Evolutionary conservation across 768 basidiomycete genomes (phyloP), one percentile per base, ranked within the genome.

Genomic region (Hericium coralloides): DNA sequence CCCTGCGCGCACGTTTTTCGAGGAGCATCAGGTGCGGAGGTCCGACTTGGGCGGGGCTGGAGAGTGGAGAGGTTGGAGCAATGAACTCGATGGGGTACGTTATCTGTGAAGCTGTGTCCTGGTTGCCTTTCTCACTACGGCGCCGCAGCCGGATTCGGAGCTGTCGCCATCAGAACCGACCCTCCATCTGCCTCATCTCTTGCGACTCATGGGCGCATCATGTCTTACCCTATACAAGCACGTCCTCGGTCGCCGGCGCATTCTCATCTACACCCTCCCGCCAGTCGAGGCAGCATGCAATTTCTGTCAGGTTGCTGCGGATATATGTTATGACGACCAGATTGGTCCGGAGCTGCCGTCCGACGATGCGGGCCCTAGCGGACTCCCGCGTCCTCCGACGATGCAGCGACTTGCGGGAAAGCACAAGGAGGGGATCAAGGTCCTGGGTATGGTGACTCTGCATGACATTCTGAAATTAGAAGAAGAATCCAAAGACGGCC

Each of bases 271-370:
- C 66, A 89, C 90, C 0, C 72, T 82, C 1, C 89, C 89, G 0
- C 87, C 89, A 0, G 87, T 92, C 12, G 87, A 92, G 65, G 80
- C 82, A 0, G 87, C 90, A 0, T 91, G 87, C 60, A 77, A 87
- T 4, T 75, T 93, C 37, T 82, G 81, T 49, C 76, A 76, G 50
- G 73, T 76, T 12, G 76, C 75, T 7, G 87, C 87, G 55, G 84
- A 87, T 52, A 81, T 86, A 5, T 80, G 77, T 61, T 85, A 80
- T 38, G 83, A 69, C 53, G 67, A 64, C n/a, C 69, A 73, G 55
- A 59, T 62, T 0, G 23, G 36, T 6, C 49, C 45, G 39, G 62
- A 58, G 1, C 39, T 50, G 14, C 12, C 39, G 17, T 59, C 59
- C 12, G 58, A 55, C n/a, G 49, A 38, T 12, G 25, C 58, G 1